Evolutionary conservation across 2,329 filamentous ascomycete species (phyloP).

Genomic region (Phialophora chinensis): DNA sequence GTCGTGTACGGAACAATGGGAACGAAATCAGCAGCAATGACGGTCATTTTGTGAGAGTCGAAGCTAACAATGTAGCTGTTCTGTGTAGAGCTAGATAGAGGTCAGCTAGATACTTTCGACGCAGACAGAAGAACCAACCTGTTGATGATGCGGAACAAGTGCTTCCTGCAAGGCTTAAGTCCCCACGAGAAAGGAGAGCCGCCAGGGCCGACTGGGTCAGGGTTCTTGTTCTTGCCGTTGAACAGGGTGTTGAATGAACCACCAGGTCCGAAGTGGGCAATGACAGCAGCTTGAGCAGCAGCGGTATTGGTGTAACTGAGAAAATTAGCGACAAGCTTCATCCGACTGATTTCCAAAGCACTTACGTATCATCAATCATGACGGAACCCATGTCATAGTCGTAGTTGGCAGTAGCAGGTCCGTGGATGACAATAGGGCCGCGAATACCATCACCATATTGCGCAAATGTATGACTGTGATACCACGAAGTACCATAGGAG

Average conservation of each 20-base stretch:
- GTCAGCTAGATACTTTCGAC: background rate
- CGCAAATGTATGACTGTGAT: constrained; percentile 64
- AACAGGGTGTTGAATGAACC: constrained; percentile 39
- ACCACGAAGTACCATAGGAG: constrained; percentile 61
- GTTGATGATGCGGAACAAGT: constrained; percentile 47
- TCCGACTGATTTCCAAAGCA: background rate
- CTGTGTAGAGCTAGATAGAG: constrained; percentile 50
- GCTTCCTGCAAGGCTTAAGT: constrained; percentile 43
- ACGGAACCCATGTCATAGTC: constrained; percentile 39
- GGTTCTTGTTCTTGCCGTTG: constrained; percentile 38
- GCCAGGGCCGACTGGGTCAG: constrained; percentile 28
- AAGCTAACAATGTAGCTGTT: constrained; percentile 59
- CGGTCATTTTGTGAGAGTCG: constrained; percentile 61
- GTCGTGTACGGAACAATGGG: constrained; percentile 37
- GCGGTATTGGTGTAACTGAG: constrained; percentile 39
- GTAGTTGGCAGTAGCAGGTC: constrained; percentile 39
- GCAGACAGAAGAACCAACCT: constrained; percentile 18
- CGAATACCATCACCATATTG: constrained; percentile 40
- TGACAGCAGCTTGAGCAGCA: constrained; percentile 26
- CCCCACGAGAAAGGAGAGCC: constrained; percentile 36
- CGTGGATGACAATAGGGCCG: constrained; percentile 40
- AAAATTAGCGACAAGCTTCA: constrained; percentile 27
- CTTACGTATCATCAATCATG: constrained; percentile 39
- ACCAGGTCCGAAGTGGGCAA: constrained; percentile 36
- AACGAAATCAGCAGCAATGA: constrained; percentile 45